Base-by-base conservation (phyloP, 495 filamentous ascomycete genomes). In the Glarea lozoyensis region DNA sequence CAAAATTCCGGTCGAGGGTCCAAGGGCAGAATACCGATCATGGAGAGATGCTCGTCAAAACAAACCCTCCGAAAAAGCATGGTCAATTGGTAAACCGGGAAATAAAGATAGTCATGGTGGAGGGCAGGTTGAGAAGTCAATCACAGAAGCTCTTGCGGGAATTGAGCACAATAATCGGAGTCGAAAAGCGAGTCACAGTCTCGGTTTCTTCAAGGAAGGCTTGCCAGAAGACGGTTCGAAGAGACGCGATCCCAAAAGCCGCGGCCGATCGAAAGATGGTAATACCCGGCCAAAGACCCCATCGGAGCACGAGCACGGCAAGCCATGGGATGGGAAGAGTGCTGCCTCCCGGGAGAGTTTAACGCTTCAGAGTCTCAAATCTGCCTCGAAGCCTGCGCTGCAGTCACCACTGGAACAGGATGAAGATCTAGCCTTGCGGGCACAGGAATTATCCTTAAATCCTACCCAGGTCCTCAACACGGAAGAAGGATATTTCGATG, bases 151-250 rank as follows among this genome's bases (percentile, higher is more conserved):
- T 27, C 58, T 94, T 38, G 68, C 83, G 3, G 82, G 84, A 24
- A 68, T 74, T 27, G 90, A 95, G 55, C 81, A 74, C 20, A 83
- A 86, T 57, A 77, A 77, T 38, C 79, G 92, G 48, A 95, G 88
- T 62, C 79, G 92, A 45, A 98, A 98, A 65, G 82, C 90, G 34
- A 94, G 87, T 58, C 89, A 98, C 60, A 86, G 84, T 54, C 62
- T 98, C 34, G 78, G 92, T 2, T 72, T 96, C 39, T 98, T 98
- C 70, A 92, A 87, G 59, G 87, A 95, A 55, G 92, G 88, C 45
- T 82, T 75, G 16, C 72, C 86, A 18, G 67, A 70, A 27, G 67
- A 76, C 32, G 71, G 45, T 54, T 4, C 35, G 16, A 65, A 40
- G 54, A 61, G 43, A 52, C 52, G 47, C 49, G 59, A 41, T 37